Conservation (phyloP, 805 yeast genomes). For the Kluyveromyces lactis region DNA sequence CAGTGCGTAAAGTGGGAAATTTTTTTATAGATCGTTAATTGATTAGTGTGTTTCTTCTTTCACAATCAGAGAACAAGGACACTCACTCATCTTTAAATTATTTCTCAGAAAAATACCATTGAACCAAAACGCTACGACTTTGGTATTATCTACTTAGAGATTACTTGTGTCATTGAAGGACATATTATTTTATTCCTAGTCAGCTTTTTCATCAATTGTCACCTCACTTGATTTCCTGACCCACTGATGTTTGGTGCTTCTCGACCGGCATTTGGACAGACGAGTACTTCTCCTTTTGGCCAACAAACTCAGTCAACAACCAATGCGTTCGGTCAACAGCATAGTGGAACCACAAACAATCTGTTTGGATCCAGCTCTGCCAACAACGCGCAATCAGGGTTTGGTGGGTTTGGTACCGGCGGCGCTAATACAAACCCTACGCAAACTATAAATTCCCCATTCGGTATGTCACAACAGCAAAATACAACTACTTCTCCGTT, state of each 20-base stretch:
- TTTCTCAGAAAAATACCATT: too few species aligned
- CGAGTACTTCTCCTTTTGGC: conserved; percentile 19
- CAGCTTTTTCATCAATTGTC: too few species aligned
- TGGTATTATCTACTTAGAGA: too few species aligned
- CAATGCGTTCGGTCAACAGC: conserved; percentile 29
- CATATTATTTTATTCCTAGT: too few species aligned
- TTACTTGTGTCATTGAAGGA: too few species aligned
- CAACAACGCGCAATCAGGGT: conserved; percentile 26
- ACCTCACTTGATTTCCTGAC: too few species aligned
- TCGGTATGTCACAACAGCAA: conserved; percentile 23
- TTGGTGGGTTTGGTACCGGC: conserved; percentile 26
- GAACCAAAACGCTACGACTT: too few species aligned
- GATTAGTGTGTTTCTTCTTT: too few species aligned
- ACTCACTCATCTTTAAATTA: too few species aligned
- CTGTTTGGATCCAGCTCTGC: conserved; percentile 34
- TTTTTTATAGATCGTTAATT: too few species aligned
- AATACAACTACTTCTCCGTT: conserved; percentile 13
- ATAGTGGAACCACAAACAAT: conserved; percentile 20
- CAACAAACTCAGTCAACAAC: conserved; percentile 1
- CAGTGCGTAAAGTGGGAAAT: too few species aligned
- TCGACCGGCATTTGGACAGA: conserved; percentile 20
- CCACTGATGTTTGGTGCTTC: conserved; percentile 21
- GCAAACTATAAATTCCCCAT: conserved; percentile 20
- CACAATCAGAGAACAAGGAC: too few species aligned
- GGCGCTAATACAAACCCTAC: conserved; percentile 12